phyloP scores from a whole-genome alignment of 2,329 filamentous ascomycete genomes.

The Fusarium xyrophilum region DNA sequence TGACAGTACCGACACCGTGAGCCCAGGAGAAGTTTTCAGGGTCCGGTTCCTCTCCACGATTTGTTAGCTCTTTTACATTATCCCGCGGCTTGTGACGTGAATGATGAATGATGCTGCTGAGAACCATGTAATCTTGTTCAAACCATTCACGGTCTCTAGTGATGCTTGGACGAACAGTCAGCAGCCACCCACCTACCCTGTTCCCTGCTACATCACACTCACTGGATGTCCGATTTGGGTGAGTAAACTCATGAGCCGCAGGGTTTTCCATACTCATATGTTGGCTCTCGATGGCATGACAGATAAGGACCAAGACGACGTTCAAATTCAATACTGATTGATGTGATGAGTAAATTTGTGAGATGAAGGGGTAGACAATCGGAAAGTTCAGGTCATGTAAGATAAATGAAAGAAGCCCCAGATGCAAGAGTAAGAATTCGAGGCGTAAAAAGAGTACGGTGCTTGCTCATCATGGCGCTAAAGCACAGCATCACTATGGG shows the following conservation, averaged over 20 bases:
- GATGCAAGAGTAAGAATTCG: background rate
- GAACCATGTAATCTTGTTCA: background rate
- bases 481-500: background rate
- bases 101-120: too few relatives aligned
- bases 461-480: background rate
- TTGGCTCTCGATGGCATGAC: fast-evolving
- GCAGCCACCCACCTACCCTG: background rate
- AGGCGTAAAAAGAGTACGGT: fast-evolving
- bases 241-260: background rate
- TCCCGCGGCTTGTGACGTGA: too few relatives aligned
- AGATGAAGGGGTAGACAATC: background rate
- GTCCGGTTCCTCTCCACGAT: too few relatives aligned
- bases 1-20: too few relatives aligned
- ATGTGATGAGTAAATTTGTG: background rate
- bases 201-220: fast-evolving
- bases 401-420: background rate
- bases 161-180: background rate
- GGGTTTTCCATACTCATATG: fast-evolving
- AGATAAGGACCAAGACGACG: too few relatives aligned
- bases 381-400: fast-evolving
- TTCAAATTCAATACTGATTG: too few relatives aligned
- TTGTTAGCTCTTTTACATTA: too few relatives aligned
- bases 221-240: fast-evolving
- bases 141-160: background rate
- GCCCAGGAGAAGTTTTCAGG: too few relatives aligned